These are phyloP conservation scores for Cunninghamia lanceolata DNA, from an alignment of 75 land plant species.

Conservation along the genomic window DNA sequence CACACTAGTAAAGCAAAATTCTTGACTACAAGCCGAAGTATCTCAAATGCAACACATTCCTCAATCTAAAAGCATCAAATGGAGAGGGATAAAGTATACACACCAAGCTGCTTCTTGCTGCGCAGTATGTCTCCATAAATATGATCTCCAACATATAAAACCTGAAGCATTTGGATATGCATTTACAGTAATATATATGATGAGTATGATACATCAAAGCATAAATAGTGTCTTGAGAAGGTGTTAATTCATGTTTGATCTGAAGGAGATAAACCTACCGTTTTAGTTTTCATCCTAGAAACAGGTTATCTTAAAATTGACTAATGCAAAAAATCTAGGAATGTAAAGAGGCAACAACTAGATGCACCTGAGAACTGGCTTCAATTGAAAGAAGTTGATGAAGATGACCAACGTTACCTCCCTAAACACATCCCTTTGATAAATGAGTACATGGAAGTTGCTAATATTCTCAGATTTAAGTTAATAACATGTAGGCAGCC, in stretches of 20 bases:
- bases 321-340: background rate
- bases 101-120: conserved; percentile 97
- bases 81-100: background rate
- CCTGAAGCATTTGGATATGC: conserved; percentile 37
- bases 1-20: background rate
- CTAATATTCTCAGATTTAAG: conserved; percentile 7
- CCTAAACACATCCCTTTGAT: conserved; percentile 39
- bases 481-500: background rate
- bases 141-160: conserved; percentile 97
- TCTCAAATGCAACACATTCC: background rate
- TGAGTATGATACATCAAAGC: background rate
- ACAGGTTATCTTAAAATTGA: background rate
- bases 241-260: background rate
- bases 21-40: background rate
- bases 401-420: conserved; percentile 95
- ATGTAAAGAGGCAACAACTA: background rate
- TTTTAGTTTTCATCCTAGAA: background rate
- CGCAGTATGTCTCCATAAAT: conserved; percentile 98
- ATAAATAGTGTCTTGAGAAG: background rate
- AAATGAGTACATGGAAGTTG: conserved; percentile 1
- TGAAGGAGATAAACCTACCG: background rate
- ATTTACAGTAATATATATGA: background rate
- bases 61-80: background rate
- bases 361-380: conserved; percentile 87
- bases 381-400: conserved; percentile 87